Percentiles rank a stretch among this genome's conserved stretches.
Evolutionary conservation across 108 stramenopile genomes (phyloP).

Genomic region (Chaetoceros muelleri): DNA sequence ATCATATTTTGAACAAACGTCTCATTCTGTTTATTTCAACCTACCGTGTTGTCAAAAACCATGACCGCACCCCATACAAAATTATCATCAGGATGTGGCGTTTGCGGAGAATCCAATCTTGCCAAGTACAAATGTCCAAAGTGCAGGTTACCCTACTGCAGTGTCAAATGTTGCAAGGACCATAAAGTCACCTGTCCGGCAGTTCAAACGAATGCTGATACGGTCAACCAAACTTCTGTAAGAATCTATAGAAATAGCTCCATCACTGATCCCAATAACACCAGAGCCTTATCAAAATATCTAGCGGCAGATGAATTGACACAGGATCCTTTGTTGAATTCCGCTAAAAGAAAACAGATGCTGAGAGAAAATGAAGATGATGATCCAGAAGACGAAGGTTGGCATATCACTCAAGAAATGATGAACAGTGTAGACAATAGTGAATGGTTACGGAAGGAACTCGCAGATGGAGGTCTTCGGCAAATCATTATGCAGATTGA

Average conservation of each 20-base stretch:
- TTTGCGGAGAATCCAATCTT: constrained; percentile 20
- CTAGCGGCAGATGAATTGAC: not conserved
- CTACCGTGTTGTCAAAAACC: not conserved
- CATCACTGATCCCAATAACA: not conserved
- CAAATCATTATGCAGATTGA: constrained; percentile 42
- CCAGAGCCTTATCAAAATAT: no score
- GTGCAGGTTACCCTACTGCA: constrained; percentile 64
- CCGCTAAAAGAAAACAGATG: constrained; percentile 2
- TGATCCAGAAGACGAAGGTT: constrained; percentile 62
- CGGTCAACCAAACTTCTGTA: not conserved
- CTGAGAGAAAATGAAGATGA: constrained; percentile 14
- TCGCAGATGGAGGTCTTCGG: constrained; percentile 54
- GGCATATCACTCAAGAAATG: constrained; percentile 66
- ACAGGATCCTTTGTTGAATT: constrained; percentile 1
- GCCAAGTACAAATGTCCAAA: constrained; percentile 79
- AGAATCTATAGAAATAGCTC: not conserved
- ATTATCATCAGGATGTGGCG: constrained; percentile 2
- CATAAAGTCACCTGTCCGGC: constrained; percentile 45
- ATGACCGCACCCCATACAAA: not conserved
- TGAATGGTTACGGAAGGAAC: constrained; percentile 52
- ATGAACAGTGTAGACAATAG: constrained; percentile 37
- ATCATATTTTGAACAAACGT: not conserved
- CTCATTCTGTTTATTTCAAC: not conserved
- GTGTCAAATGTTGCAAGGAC: constrained; percentile 55
- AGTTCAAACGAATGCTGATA: not conserved